Base-by-base conservation (phyloP, 2,329 filamentous ascomycete species). In the Sporothrix luriei region DNA sequence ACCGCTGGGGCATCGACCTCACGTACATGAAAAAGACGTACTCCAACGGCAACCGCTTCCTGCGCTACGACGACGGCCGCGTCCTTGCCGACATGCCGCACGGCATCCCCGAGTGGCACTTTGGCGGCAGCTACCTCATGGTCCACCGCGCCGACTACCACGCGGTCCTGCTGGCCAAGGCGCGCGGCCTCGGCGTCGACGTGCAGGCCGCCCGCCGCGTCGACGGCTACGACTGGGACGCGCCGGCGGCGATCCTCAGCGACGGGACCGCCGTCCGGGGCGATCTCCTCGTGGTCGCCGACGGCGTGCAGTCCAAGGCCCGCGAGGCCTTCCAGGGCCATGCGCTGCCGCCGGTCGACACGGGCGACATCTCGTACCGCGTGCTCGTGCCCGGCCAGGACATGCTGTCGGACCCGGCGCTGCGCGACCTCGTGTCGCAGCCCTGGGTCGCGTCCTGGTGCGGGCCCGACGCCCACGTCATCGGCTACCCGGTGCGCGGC, bases 121-220 rank as follows among this genome's bases (percentile, higher is more conserved):
- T 77, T 62, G 78, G 75, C 6, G 78, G 76, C 33, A 78, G 77
- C 0, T 79, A 79, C 61, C 77, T 78, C 38, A 73, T 78, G 9
- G 76, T 78, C 10, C 78, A 79, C 69, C 76, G 78, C n/a, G 78
- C 76, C 21, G 77, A 78, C 66, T 74, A 79, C n/a, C 76, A 78
- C 68, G 72, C 72, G 1, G 75, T 75, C 6, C 72, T 79, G 14
- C 71, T 78, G 26, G 48, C 70, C 21, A 74, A 75, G 0, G 76
- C 74, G 5, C 11, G 68, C 19, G 72, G 71, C 24, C 71, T 75
- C 2, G 75, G 76, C 1, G 75, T 76, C 0, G 51, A 73, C 26
- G 29, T 78, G 16, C 69, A 72, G 1, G 68, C 74, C 1, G 57
- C 71, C 2, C 74, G 74, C 29, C 69, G 72, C 16, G 76, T 78